Evolutionary conservation across 1,284 basidiomycete species (phyloP).

Genomic region (Xerocomus amazonicus): DNA sequence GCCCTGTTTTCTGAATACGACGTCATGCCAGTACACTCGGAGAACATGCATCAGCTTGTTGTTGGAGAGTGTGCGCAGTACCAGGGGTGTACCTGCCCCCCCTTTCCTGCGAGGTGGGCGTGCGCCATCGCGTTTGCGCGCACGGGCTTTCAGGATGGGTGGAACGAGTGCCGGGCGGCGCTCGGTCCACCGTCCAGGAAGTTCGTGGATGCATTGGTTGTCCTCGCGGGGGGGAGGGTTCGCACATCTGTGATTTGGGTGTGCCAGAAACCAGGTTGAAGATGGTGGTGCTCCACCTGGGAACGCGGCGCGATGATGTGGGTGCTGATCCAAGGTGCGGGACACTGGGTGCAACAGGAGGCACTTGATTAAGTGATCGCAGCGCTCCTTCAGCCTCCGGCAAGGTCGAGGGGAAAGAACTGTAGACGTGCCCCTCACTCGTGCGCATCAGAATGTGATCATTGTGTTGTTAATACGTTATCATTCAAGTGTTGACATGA

Average conservation of each 20-base stretch:
- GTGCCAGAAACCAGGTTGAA: slow-evolving; percentile 51
- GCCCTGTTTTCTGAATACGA: slow-evolving; percentile 57
- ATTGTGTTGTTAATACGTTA: slow-evolving; percentile 19
- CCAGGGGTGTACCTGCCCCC: slow-evolving; percentile 43
- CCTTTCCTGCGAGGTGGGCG: slow-evolving; percentile 38
- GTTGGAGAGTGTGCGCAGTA: slow-evolving; percentile 32
- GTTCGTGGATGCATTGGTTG: slow-evolving; percentile 12
- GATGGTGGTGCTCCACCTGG: slow-evolving; percentile 39
- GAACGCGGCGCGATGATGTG: slow-evolving; percentile 40
- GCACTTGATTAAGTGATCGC: slow-evolving; percentile 31
- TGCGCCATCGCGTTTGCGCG: slow-evolving; percentile 48
- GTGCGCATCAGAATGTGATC: background rate
- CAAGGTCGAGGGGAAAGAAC: slow-evolving; percentile 3
- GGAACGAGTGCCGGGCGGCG: slow-evolving; percentile 51
- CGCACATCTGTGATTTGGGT: slow-evolving; percentile 58
- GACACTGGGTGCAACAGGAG: slow-evolving; percentile 65
- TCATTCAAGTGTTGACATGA: slow-evolving; percentile 22
- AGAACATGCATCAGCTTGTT: slow-evolving; percentile 51
- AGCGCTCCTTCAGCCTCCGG: slow-evolving; percentile 23
- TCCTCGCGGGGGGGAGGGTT: slow-evolving; percentile 34
- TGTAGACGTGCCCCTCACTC: background rate
- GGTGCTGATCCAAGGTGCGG: slow-evolving; percentile 53
- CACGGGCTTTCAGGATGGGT: slow-evolving; percentile 60
- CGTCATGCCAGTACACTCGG: slow-evolving; percentile 47
- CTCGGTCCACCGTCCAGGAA: slow-evolving; percentile 29